Percentiles rank a stretch among this genome's conserved stretches.
Conservation (phyloP, 1,284 basidiomycete genomes). For the Stygiomarasmius scandens region DNA sequence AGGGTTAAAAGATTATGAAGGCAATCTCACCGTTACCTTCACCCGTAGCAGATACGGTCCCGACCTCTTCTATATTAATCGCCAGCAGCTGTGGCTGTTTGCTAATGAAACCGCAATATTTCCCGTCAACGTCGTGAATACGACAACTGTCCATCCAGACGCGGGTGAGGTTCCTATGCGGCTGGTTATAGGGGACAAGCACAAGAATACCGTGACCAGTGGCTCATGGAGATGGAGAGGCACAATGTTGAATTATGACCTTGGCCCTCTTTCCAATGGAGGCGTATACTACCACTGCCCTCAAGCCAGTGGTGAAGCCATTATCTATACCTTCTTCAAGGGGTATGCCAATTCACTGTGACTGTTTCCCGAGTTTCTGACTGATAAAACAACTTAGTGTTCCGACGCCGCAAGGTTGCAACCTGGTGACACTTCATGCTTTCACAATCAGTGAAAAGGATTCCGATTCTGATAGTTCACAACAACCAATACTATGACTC, state of each 20-base stretch:
- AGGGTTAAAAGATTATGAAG: constrained; percentile 30
- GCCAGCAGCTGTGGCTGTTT: constrained; percentile 53
- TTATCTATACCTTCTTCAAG: constrained; percentile 51
- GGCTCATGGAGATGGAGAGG: constrained; percentile 59
- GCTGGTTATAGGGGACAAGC: constrained; percentile 43
- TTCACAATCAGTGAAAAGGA: constrained; percentile 26
- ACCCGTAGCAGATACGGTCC: constrained; percentile 38
- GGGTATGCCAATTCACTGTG: constrained; percentile 42
- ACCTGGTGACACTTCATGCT: constrained; percentile 51
- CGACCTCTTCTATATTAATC: constrained; percentile 53
- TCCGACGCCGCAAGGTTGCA: constrained; percentile 39
- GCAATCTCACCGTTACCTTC: constrained; percentile 39
- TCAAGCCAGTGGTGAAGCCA: constrained; percentile 36
- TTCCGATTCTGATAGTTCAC: no score
- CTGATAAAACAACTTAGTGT: constrained; percentile 21
- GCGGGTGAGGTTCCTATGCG: constrained; percentile 48
- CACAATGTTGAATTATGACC: constrained; percentile 56
- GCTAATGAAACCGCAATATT: constrained; percentile 59
- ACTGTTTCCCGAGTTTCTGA: no score
- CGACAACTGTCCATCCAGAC: constrained; percentile 33
- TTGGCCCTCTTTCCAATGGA: constrained; percentile 43
- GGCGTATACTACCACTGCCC: constrained; percentile 57
- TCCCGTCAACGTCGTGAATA: constrained; percentile 56
- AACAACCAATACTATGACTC: not conserved
- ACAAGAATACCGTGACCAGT: constrained; percentile 36